Percentiles rank a stretch among this genome's conserved stretches.
phyloP scores from a whole-genome alignment of 306 rosid species.

The Luffa aegyptiaca region DNA sequence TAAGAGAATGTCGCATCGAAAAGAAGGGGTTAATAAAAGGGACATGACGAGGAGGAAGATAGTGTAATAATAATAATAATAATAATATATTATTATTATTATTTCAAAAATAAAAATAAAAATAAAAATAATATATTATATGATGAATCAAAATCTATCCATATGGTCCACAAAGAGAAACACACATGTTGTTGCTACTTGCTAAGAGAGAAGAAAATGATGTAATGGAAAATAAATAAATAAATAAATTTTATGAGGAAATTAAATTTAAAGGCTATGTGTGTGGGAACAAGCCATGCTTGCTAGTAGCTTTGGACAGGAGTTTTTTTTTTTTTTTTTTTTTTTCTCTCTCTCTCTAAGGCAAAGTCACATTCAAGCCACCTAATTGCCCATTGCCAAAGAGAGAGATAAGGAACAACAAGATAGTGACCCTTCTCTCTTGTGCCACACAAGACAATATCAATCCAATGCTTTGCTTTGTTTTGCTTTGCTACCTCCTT shows the following conservation, averaged over 20 bases:
- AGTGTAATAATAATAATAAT: not conserved
- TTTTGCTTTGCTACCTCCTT: not conserved
- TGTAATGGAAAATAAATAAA: not conserved
- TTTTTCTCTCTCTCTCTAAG: not conserved
- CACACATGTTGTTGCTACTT: slow-evolving; percentile 9
- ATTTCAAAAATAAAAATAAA: no score
- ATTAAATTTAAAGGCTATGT: not conserved
- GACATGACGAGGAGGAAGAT: slow-evolving; percentile 10
- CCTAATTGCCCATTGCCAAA: slow-evolving; percentile 27
- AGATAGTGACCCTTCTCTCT: slow-evolving; percentile 44
- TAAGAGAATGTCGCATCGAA: slow-evolving; percentile 16
- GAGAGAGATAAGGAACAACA: slow-evolving; percentile 47
- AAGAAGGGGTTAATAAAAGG: slow-evolving; percentile 21
- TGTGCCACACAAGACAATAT: slow-evolving; percentile 24
- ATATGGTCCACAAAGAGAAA: slow-evolving; percentile 28
- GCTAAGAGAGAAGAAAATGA: not conserved
- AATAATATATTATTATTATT: no score
- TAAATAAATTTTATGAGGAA: not conserved
- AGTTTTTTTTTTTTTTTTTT: slow-evolving; percentile 11
- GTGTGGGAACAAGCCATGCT: not conserved
- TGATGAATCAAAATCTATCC: not conserved
- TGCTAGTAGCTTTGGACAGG: slow-evolving; percentile 8
- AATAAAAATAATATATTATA: not conserved
- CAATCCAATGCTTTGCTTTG: slow-evolving; percentile 1
- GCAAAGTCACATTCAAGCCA: slow-evolving; percentile 49